These are phyloP conservation scores for Penicillium flavigenum DNA, from an alignment of 495 filamentous ascomycete genomes.

Conservation along the genomic window DNA sequence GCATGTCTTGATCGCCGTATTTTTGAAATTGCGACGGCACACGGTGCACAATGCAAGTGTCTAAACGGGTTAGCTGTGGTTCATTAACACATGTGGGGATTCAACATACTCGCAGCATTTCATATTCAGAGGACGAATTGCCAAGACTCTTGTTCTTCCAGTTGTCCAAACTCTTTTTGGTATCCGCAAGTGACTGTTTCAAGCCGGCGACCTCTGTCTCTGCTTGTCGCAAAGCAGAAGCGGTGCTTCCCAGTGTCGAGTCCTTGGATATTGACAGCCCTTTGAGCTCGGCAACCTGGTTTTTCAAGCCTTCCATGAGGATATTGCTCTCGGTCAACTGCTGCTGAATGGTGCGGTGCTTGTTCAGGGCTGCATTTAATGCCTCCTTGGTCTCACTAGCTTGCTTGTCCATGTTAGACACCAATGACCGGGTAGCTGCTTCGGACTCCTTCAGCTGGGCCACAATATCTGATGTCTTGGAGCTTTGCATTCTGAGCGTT, in stretches of 20 bases:
- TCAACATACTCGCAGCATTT: slow-evolving; percentile 76
- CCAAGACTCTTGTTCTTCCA: slow-evolving; percentile 79
- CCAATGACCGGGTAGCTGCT: slow-evolving; percentile 52
- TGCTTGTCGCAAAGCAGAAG: slow-evolving; percentile 62
- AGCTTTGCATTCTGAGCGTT: slow-evolving; percentile 73
- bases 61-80: slow-evolving; percentile 46
- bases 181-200: slow-evolving; percentile 68
- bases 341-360: slow-evolving; percentile 71
- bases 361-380: slow-evolving; percentile 60
- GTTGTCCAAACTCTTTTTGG: slow-evolving; percentile 72
- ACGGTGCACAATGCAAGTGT: slow-evolving; percentile 85
- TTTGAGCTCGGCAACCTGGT: slow-evolving; percentile 73
- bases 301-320: slow-evolving; percentile 67
- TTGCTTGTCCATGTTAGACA: slow-evolving; percentile 90
- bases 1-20: slow-evolving; percentile 87
- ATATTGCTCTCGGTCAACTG: slow-evolving; percentile 65
- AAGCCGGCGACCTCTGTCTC: slow-evolving; percentile 74
- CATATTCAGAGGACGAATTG: slow-evolving; percentile 77
- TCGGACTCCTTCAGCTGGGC: slow-evolving; percentile 90
- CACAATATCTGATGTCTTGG: slow-evolving; percentile 90
- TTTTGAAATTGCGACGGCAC: slow-evolving; percentile 87
- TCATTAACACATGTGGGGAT: not conserved
- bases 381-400: slow-evolving; percentile 74
- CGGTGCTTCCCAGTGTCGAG: slow-evolving; percentile 48
- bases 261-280: slow-evolving; percentile 74